Base-by-base conservation (phyloP, 73 alveolate species). In the Paramecium biaurelia region DNA sequence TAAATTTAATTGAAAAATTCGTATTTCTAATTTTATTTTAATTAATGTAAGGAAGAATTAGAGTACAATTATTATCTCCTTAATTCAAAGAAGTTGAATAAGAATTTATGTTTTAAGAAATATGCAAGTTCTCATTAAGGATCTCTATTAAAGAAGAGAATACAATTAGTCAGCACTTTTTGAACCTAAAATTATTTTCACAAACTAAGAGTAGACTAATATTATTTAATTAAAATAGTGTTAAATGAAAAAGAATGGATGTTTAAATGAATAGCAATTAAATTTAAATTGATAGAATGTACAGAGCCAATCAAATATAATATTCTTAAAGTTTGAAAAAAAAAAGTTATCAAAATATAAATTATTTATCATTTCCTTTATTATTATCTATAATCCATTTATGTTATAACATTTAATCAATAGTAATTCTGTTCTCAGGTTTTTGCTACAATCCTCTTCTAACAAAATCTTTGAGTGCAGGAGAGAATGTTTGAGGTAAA, bases 361-460 rank as follows among this genome's bases (percentile, higher is more conserved):
- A 70, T 70, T 70, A 30, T 70, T 24, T 30, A 28, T 70, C 85
- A 32, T 6, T 14, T 8, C 49, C 35, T n/a, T 37, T 72, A 15
- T 38, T 26, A 70, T 45, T 38, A 74, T 88, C 47, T 5, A 57
- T 5, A 82, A 92, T 49, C 70, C 95, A 90, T 45, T 42, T 57
- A 85, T 92, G 94, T 32, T 79, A 34, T 23, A 92, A 57, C 59
- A 86, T 92, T 21, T 79, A 12, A 24, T 67, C 24, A 47, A 92
- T 79, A 28, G 57, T 28, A 23, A 85, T 49, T 85, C 95, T 43
- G 15, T 37, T 26, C 21, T 92, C 70, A 23, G 95, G 92, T n/a
- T 26, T 47, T 38, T 20, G 23, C 57, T 85, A 56, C n/a, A 89
- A 47, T 24, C 88, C 68, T 26, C 67, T 30, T 45, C 20, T 34